Evolutionary conservation across 192 early-diverging fungal genomes (phyloP).

Genomic region (Linnemannia exigua): DNA sequence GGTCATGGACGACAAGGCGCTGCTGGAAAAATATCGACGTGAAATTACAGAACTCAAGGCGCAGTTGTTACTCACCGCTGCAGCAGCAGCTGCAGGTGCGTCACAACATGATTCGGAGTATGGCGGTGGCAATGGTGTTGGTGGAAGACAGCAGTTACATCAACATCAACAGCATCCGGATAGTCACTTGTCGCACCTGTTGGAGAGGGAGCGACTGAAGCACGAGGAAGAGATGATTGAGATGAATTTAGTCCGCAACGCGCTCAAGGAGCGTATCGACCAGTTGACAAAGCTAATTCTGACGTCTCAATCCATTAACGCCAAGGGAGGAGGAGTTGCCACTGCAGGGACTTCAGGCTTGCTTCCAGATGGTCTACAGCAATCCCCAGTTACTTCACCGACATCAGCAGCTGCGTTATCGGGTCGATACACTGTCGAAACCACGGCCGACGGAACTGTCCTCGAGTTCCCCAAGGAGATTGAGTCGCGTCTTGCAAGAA

Average conservation of each 20-base stretch:
- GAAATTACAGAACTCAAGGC: conserved; percentile 85
- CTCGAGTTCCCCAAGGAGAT: conserved; percentile 39
- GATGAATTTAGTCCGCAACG: conserved; percentile 73
- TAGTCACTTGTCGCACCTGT: conserved; percentile 47
- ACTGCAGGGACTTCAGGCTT: background rate
- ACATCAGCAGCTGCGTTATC: background rate
- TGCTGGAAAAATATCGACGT: conserved; percentile 84
- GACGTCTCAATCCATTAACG: conserved; percentile 61
- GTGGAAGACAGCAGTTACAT: conserved; percentile 55
- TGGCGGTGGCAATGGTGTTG: conserved; percentile 15
- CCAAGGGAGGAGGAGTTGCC: background rate
- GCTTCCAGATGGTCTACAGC: background rate
- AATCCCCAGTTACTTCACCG: background rate
- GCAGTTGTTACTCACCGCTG: conserved; percentile 73
- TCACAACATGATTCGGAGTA: conserved; percentile 13
- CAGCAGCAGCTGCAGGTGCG: conserved; percentile 60
- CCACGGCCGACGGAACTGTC: conserved; percentile 25
- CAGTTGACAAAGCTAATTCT: conserved; percentile 89
- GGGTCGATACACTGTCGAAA: conserved; percentile 30
- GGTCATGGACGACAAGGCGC: conserved; percentile 84
- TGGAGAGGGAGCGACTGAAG: conserved; percentile 49
- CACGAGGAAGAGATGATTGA: conserved; percentile 69
- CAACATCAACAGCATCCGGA: conserved; percentile 12
- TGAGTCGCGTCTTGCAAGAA: conserved; percentile 27
- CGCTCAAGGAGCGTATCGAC: conserved; percentile 88